Conservation (phyloP, 2,329 filamentous ascomycete species). For the Claviceps capensis region DNA sequence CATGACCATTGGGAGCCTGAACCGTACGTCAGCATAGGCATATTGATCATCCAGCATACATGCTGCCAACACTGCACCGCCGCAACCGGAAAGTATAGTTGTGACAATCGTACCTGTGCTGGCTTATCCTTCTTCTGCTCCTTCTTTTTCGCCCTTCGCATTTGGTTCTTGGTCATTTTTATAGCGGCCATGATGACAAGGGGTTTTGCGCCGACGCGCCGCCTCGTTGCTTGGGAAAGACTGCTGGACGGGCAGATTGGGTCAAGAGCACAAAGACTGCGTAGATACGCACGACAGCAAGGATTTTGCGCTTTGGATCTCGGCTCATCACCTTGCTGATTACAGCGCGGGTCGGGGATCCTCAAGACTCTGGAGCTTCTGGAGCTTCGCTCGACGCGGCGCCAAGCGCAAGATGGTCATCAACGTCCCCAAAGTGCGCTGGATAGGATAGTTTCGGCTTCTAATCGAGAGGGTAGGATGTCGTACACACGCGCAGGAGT, state of each 20-base stretch:
- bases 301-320: constrained; percentile 24
- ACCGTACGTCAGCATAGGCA: not conserved
- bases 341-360: not conserved
- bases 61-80: not conserved
- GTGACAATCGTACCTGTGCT: constrained; percentile 30
- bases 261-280: constrained; percentile 24
- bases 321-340: constrained; percentile 16
- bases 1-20: not conserved
- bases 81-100: too few relatives aligned
- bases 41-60: not conserved
- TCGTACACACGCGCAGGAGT: not conserved
- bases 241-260: constrained; percentile 18
- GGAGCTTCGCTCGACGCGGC: not conserved
- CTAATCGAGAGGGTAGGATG: not conserved
- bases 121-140: constrained; percentile 60
- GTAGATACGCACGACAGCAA: constrained; percentile 21
- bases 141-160: constrained; percentile 89
- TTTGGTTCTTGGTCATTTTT: constrained; percentile 89
- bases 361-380: not conserved
- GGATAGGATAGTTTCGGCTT: not conserved
- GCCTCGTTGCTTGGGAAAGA: constrained; percentile 14
- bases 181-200: constrained; percentile 40
- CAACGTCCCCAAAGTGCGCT: not conserved
- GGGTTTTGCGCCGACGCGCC: constrained; percentile 13
- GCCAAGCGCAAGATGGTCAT: not conserved